A percentile compares a stretch with the other conserved stretches of the same genome.
phyloP scores from a whole-genome alignment of 768 basidiomycete species.

The Boletus sp. region DNA sequence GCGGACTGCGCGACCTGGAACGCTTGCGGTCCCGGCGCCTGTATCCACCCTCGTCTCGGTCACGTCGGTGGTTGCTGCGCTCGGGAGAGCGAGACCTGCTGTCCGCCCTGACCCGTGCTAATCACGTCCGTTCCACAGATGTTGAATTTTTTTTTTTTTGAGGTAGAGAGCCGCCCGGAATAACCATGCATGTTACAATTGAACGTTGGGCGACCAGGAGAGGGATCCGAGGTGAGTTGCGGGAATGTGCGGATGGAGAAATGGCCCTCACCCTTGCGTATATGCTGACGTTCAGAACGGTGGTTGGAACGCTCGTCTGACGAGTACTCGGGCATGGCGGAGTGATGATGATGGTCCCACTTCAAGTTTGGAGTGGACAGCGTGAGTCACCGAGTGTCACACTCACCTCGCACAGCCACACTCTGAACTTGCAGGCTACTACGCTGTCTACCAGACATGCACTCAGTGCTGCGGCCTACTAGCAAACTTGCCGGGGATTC shows the following conservation, averaged over 20 bases:
- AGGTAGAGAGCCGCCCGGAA: conserved; percentile 16
- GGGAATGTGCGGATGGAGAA: background rate
- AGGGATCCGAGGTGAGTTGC: conserved; percentile 21
- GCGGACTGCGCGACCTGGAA: conserved; percentile 26
- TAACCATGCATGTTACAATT: conserved; percentile 5
- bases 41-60: conserved; percentile 7
- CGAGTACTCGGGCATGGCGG: conserved; percentile 12
- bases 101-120: conserved; percentile 19
- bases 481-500: background rate
- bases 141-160: conserved; percentile 1
- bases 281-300: conserved; percentile 8
- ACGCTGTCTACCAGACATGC: background rate
- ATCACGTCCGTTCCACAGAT: background rate
- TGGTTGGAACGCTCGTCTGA: conserved; percentile 6
- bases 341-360: background rate
- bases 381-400: background rate
- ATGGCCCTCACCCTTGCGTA: conserved; percentile 25
- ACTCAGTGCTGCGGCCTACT: background rate
- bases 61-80: conserved; percentile 5
- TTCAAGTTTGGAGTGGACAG: background rate
- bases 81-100: conserved; percentile 28
- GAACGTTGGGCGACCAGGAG: conserved; percentile 25
- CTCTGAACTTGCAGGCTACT: background rate
- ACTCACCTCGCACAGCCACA: background rate
- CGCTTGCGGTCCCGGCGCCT: conserved; percentile 8